phyloP scores from a whole-genome alignment of 139 green algal genomes.

The Asterochloris sp. region DNA sequence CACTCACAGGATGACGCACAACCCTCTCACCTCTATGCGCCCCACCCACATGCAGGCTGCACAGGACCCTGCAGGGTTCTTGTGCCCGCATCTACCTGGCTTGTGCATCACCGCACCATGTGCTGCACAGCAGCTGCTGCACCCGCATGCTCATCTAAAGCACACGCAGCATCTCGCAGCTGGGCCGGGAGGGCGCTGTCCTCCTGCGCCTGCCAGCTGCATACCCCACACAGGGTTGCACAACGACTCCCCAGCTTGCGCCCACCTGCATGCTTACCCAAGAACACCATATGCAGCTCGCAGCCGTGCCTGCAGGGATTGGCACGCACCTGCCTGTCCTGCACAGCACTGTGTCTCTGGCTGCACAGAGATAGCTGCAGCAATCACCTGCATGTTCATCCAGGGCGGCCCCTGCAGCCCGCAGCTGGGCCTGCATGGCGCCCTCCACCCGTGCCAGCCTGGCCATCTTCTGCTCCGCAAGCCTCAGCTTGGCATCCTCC shows the following conservation, averaged over 20 bases:
- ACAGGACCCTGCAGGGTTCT: too few relatives aligned
- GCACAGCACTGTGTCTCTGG: neutral
- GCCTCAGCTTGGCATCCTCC: constrained; percentile 1
- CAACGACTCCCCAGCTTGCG: neutral
- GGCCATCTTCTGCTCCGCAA: constrained; percentile 20
- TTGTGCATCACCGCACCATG: too few relatives aligned
- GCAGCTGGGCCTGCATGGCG: constrained; percentile 4
- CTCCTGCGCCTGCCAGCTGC: neutral
- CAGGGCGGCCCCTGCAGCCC: neutral
- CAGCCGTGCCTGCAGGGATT: neutral
- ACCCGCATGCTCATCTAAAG: too few relatives aligned
- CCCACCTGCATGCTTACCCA: neutral
- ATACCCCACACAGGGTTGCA: neutral
- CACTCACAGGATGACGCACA: too few relatives aligned
- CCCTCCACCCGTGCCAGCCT: neutral
- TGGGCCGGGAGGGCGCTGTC: too few relatives aligned
- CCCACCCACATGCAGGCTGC: too few relatives aligned
- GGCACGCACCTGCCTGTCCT: neutral
- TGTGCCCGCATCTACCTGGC: too few relatives aligned
- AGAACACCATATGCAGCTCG: too few relatives aligned
- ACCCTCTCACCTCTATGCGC: too few relatives aligned
- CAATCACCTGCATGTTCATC: neutral
- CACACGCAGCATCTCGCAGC: too few relatives aligned
- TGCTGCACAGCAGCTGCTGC: too few relatives aligned
- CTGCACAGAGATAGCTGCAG: neutral